A percentile compares a stretch with the other conserved stretches of the same genome.
Evolutionary conservation across 805 yeast species (phyloP).

Genomic region (Yarrowia porcina): DNA sequence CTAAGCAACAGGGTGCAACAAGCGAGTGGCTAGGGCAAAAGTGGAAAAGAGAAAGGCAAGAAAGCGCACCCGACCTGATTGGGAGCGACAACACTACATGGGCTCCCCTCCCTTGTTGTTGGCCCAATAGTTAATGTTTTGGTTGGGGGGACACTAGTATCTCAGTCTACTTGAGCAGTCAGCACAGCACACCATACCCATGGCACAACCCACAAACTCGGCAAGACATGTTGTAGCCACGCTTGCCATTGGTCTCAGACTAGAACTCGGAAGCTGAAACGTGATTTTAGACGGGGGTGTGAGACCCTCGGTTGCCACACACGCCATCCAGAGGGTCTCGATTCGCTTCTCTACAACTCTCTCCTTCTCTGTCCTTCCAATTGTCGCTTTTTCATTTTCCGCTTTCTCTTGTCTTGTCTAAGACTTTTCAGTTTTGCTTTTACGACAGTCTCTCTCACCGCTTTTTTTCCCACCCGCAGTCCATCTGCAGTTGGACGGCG

Average conservation of each 20-base stretch:
- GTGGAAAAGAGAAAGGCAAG: background rate
- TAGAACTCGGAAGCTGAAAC: background rate
- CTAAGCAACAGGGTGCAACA: constrained; percentile 21
- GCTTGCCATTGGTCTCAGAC: no score
- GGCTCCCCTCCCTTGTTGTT: background rate
- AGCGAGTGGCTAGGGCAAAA: constrained; percentile 14
- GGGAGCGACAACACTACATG: background rate
- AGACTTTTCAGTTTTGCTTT: background rate
- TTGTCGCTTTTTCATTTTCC: background rate
- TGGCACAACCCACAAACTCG: no score
- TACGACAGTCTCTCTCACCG: constrained; percentile 7
- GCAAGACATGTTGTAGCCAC: no score
- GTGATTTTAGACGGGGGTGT: background rate
- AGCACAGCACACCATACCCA: no score
- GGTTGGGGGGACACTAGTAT: background rate
- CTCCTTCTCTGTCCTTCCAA: background rate
- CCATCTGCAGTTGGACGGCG: background rate
- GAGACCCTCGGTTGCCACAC: background rate
- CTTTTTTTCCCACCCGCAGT: constrained; percentile 9
- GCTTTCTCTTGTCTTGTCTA: background rate
- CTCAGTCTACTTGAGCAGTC: background rate
- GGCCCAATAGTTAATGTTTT: background rate
- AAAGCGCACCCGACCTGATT: constrained; percentile 5
- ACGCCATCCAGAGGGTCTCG: background rate
- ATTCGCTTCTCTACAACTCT: background rate